Conservation (phyloP, 2,329 filamentous ascomycete genomes). For the Hawksworthiomyces lignivorus region DNA sequence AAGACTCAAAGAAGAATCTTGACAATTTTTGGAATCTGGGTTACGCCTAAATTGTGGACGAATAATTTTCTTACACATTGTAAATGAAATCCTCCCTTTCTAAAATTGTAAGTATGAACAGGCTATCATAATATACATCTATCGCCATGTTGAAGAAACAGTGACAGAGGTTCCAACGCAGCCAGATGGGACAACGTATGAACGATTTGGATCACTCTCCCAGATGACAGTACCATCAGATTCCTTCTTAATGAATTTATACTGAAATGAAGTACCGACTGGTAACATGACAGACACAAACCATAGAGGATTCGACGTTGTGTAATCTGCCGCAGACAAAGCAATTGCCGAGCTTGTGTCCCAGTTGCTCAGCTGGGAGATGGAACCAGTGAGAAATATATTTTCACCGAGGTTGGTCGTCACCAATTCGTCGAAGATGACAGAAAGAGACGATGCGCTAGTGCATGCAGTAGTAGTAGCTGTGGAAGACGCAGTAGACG, state of each 20-base stretch:
- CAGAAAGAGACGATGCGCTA: constrained; percentile 41
- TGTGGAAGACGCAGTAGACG: too few species aligned
- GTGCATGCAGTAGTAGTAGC: constrained; percentile 6
- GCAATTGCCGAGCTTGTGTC: constrained; percentile 43
- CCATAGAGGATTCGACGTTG: constrained; percentile 54
- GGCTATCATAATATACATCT: too few species aligned
- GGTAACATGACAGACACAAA: constrained; percentile 44
- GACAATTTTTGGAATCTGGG: constrained; percentile 39
- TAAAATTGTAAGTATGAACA: too few species aligned
- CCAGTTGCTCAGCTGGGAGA: constrained; percentile 56
- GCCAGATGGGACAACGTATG: constrained; percentile 22
- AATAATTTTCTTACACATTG: too few species aligned
- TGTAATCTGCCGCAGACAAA: constrained; percentile 55
- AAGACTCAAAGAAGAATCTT: constrained; percentile 38
- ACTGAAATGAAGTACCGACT: constrained; percentile 50
- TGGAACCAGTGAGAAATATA: constrained; percentile 35
- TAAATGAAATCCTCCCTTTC: too few species aligned
- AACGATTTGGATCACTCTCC: constrained; percentile 54
- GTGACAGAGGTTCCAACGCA: constrained; percentile 6
- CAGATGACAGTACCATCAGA: constrained; percentile 48
- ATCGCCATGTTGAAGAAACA: too few species aligned
- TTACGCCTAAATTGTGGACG: constrained; percentile 39
- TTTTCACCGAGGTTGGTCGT: too few species aligned
- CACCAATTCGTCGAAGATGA: constrained; percentile 46
- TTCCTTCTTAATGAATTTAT: constrained; percentile 61